Evolutionary conservation across 345 rosid genomes (phyloP).

Genomic region (Garcia nutans): DNA sequence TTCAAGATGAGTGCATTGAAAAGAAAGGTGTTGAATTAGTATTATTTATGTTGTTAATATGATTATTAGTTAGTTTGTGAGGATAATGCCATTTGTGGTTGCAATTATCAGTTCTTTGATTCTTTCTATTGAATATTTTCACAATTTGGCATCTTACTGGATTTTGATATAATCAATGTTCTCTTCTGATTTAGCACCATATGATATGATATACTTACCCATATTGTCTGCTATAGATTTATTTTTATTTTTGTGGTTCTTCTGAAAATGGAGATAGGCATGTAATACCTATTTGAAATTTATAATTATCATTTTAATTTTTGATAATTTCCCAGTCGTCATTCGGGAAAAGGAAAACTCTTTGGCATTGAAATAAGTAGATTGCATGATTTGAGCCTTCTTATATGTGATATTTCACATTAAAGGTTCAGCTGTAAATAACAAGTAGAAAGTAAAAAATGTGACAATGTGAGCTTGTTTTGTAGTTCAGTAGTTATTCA

Average conservation of each 20-base stretch:
- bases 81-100: too few relatives aligned
- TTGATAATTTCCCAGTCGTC: neutral
- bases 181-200: neutral
- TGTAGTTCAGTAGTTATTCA: too few relatives aligned
- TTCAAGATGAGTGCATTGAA: constrained; percentile 79
- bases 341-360: neutral
- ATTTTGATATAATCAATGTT: neutral
- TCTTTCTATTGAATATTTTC: neutral
- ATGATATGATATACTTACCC: too few relatives aligned
- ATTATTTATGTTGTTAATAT: neutral
- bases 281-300: neutral
- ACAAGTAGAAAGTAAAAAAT: too few relatives aligned
- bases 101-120: too few relatives aligned
- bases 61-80: neutral
- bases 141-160: neutral
- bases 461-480: too few relatives aligned
- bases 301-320: neutral
- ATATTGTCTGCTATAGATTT: neutral
- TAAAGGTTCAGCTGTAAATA: too few relatives aligned
- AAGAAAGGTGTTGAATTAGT: constrained; percentile 46
- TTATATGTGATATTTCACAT: too few relatives aligned
- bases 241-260: neutral
- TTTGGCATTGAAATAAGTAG: too few relatives aligned
- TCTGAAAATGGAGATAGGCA: neutral
- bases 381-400: too few relatives aligned